Base-by-base conservation (phyloP, 2,329 filamentous ascomycete genomes). In the Onygenales sp. region DNA sequence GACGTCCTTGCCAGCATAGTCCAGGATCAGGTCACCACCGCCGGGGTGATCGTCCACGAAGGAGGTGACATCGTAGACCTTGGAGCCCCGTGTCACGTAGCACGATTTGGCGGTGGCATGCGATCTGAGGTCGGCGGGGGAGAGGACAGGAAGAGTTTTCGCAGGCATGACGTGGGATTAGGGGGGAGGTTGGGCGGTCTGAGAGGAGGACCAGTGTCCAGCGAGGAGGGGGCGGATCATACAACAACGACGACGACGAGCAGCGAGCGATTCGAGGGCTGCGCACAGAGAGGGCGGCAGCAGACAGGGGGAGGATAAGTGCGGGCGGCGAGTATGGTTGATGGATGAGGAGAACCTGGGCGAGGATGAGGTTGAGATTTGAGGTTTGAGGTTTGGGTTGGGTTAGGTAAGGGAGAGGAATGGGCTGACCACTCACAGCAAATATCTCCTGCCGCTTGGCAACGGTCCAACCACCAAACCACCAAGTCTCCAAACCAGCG, bases 11-110 rank as follows among this genome's bases (percentile, higher is more conserved):
- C 92, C 92, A 34, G 81, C 93, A 68, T 93, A 95, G 51, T 95
- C 87, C 58, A 96, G 76, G 57, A 98, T 85, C 62, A 97, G 76
- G 57, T 95, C 88, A 62, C 83, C 82, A 54, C 93, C 93, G 61
- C 93, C 93, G 27, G 93, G 93, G 68, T 98, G 93, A 60, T 90
- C 85, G 51, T 90, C 83, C 56, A 96, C 71, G 65, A 98, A 98
- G 53, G 88, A 83, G 55, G 93, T 96, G 58, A 98, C 80, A 76
- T 98, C 92, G 78, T 90, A 98, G 62, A 98, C 92, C 62, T 92
- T 94, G 54, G 81, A 80, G 57, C 89, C 91, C 52, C 96, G 78
- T 2, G 88, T 93, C 62, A 98, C 91, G 77, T 91, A 98, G 77
- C 92, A 97, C 48, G 89, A 95, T 66, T 89, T 82, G 49, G 76